Evolutionary conservation across 495 filamentous ascomycete species (phyloP).

Genomic region (Apodospora peruviana): DNA sequence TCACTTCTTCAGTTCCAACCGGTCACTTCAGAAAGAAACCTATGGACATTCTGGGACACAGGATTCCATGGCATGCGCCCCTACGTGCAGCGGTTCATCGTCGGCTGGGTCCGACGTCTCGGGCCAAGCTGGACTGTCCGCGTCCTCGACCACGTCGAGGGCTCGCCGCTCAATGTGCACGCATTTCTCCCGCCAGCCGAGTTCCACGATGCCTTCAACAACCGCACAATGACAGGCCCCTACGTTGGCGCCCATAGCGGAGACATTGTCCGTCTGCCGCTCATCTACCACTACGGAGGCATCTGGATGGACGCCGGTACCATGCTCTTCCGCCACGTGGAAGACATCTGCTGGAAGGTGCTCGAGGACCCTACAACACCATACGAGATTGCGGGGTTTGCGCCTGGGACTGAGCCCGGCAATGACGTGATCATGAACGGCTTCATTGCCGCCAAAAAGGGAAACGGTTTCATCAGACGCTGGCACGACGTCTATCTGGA

Average conservation of each 20-base stretch:
- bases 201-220: slow-evolving; percentile 30
- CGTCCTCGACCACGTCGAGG: slow-evolving; percentile 18
- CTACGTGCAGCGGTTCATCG: slow-evolving; percentile 33
- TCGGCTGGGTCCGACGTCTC: slow-evolving; percentile 27
- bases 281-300: slow-evolving; percentile 31
- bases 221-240: slow-evolving; percentile 29
- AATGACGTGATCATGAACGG: slow-evolving; percentile 31
- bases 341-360: slow-evolving; percentile 39
- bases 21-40: slow-evolving; percentile 33
- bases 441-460: slow-evolving; percentile 32
- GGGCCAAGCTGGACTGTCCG: slow-evolving; percentile 27
- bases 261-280: slow-evolving; percentile 33
- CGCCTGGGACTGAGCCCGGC: slow-evolving; percentile 20
- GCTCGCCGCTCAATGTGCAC: slow-evolving; percentile 19
- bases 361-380: slow-evolving; percentile 31
- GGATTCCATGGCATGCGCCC: slow-evolving; percentile 28
- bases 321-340: slow-evolving; percentile 32
- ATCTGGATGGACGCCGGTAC: slow-evolving; percentile 36
- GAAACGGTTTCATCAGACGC: slow-evolving; percentile 31
- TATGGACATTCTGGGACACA: slow-evolving; percentile 40
- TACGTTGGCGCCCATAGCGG: slow-evolving; percentile 25
- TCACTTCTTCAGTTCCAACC: too few relatives aligned
- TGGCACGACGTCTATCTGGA: slow-evolving; percentile 34
- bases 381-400: slow-evolving; percentile 29
- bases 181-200: slow-evolving; percentile 23